Evolutionary conservation across 108 stramenopile species (phyloP), one percentile per base, ranked within the genome.

Genomic region (Cyclotella cryptica): DNA sequence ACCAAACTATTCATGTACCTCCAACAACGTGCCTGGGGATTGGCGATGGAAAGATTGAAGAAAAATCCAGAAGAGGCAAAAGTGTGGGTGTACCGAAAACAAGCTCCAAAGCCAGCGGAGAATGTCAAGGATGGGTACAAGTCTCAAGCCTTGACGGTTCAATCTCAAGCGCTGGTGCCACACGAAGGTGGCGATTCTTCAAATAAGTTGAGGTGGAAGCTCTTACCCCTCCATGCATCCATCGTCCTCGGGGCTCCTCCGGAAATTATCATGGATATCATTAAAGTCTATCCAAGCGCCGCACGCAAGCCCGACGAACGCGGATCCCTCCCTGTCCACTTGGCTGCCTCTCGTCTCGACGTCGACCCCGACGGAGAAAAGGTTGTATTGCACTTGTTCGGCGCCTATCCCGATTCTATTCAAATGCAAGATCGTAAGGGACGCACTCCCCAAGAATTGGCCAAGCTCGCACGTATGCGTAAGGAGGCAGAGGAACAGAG

Each of bases 281-380:
- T 84, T 44, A 15, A 27, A 44, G 71, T 75, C 0, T 75, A 81
- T 62, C 84, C 84, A 26, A 44, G 64, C 29, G 84, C 80, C 17
- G 75, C 80, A 17, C 60, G 60, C 22, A 75, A 75, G 59, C 15
- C 62, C 12, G 84, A 84, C 46, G 84, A 84, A 35, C 58, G 65
- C 3, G 84, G 80, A 27, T 79, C 76, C 6, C 57, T 84, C 10
- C 84, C 84, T 13, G 80, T 84, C 10, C 84, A 84, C 58, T 52
- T 84, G 26, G 84, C 84, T 28, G 64, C 81, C 6, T 82, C 81
- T 29, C 75, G 81, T 35, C 58, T 82, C 43, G 81, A 82, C 67
- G 75, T 82, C 18, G 81, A 82, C 68, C 54, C 69, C 0, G 81
- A 82, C n/a, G 81, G 81, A 24, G 81, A 82, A 39, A 82, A 82